These are phyloP conservation scores for Paramecium biaurelia DNA, from an alignment of 73 alveolate species.

Conservation along the genomic window DNA sequence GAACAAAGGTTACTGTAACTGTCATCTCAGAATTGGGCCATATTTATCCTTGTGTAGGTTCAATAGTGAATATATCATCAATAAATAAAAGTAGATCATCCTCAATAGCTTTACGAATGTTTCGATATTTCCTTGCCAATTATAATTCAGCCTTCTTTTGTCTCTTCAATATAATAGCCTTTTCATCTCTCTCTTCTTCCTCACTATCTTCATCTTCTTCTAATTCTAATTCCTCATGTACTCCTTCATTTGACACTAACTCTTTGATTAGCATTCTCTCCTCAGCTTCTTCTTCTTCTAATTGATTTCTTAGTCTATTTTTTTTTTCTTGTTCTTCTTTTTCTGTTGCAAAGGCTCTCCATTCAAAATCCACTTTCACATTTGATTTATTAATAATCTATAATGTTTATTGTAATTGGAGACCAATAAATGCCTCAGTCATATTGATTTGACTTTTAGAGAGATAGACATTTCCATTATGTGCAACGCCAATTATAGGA, in stretches of 20 bases:
- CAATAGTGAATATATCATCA: slow-evolving; percentile 98
- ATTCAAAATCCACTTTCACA: slow-evolving; percentile 98
- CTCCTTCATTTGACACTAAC: slow-evolving; percentile 73
- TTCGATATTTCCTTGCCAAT: slow-evolving; percentile 77
- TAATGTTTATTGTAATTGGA: slow-evolving; percentile 92
- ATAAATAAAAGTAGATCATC: slow-evolving; percentile 99
- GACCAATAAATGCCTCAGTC: slow-evolving; percentile 97
- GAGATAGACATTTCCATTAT: slow-evolving; percentile 97
- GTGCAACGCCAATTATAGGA: slow-evolving; percentile 93
- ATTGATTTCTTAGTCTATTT: slow-evolving; percentile 84
- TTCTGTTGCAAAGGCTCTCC: slow-evolving; percentile 99
- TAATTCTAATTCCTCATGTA: slow-evolving; percentile 73
- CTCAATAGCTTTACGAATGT: slow-evolving; percentile 94
- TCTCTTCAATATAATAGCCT: slow-evolving; percentile 59
- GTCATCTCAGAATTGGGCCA: slow-evolving; percentile 99
- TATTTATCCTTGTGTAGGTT: slow-evolving; percentile 98
- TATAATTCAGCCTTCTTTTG: slow-evolving; percentile 57
- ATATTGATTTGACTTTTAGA: slow-evolving; percentile 91
- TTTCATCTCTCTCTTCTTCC: slow-evolving; percentile 89
- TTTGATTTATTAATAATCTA: slow-evolving; percentile 97
- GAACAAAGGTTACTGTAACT: slow-evolving; percentile 95
- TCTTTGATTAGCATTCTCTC: slow-evolving; percentile 97
- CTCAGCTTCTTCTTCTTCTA: slow-evolving; percentile 97
- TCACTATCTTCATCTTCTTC: slow-evolving; percentile 73
- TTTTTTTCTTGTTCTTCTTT: slow-evolving; percentile 98